Conservation (phyloP, 805 yeast species). For the Metschnikowia lachancei region DNA sequence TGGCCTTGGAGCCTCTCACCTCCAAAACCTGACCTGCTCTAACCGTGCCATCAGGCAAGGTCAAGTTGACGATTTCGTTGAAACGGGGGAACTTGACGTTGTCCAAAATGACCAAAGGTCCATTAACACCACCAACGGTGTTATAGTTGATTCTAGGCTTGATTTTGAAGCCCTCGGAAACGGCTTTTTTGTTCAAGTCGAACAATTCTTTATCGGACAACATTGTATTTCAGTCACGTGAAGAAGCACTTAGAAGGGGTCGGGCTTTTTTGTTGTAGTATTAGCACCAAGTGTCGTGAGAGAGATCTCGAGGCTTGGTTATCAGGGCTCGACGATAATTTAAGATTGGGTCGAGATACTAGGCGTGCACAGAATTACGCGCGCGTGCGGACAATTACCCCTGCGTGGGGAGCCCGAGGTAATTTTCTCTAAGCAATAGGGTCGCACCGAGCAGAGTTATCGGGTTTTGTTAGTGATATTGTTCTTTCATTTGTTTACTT, state of each 20-base stretch:
- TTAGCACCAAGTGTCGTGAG: slow-evolving; percentile 1
- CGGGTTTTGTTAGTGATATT: too few species aligned
- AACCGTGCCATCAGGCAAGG: slow-evolving; percentile 89
- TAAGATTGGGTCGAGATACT: slow-evolving; percentile 12
- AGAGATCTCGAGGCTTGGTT: slow-evolving; percentile 6
- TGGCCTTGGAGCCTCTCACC: slow-evolving; percentile 94
- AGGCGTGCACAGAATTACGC: slow-evolving; percentile 12
- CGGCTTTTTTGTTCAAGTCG: slow-evolving; percentile 89
- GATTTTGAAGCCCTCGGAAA: slow-evolving; percentile 83
- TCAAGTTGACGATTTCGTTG: slow-evolving; percentile 94
- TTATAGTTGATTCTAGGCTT: slow-evolving; percentile 90
- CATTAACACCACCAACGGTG: slow-evolving; percentile 98
- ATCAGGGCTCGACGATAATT: slow-evolving; percentile 21
- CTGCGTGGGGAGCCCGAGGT: neutral
- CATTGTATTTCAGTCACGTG: slow-evolving; percentile 20
- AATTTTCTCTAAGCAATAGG: neutral
- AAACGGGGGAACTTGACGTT: slow-evolving; percentile 59
- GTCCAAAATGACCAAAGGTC: slow-evolving; percentile 81
- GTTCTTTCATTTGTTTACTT: too few species aligned
- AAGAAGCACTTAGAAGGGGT: neutral
- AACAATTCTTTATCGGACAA: slow-evolving; percentile 45
- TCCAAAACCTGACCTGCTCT: slow-evolving; percentile 99
- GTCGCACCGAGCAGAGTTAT: too few species aligned
- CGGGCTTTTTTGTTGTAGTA: too few species aligned
- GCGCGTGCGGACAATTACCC: slow-evolving; percentile 8